phyloP scores from a whole-genome alignment of 257 asterid genomes.

The Jacaranda copaia region DNA sequence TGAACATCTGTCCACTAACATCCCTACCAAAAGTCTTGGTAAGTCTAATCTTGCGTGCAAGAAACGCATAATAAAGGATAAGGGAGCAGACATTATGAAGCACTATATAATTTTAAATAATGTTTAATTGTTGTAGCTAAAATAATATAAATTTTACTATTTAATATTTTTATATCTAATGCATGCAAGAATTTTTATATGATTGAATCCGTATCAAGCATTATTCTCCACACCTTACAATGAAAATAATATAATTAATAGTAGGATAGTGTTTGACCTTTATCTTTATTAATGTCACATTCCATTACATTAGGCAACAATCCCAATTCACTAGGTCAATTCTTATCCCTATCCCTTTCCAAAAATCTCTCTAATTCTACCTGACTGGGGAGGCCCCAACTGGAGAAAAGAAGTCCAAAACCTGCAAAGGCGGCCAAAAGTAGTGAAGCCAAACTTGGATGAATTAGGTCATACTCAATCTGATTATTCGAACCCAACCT shows the following conservation, averaged over 20 bases:
- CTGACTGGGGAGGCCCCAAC: neutral
- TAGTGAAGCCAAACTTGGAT: too few species aligned
- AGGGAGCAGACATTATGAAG: neutral
- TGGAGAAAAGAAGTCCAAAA: too few species aligned
- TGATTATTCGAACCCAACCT: too few species aligned
- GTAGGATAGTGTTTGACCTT: neutral
- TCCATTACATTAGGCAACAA: neutral
- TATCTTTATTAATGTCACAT: neutral
- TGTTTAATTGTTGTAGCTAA: too few species aligned
- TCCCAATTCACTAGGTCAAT: slow-evolving; percentile 17
- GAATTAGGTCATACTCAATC: too few species aligned
- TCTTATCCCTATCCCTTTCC: slow-evolving; percentile 26
- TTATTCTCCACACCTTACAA: neutral
- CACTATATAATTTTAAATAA: neutral
- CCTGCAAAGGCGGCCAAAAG: too few species aligned
- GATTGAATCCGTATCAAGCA: neutral
- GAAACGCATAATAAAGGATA: neutral
- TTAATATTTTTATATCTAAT: too few species aligned
- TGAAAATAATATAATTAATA: neutral
- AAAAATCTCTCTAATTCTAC: neutral
- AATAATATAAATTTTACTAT: too few species aligned
- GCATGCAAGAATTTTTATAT: neutral
- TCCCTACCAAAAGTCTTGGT: too few species aligned
- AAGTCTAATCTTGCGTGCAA: neutral
- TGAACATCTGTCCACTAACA: too few species aligned